Evolutionary conservation across 2,329 filamentous ascomycete species (phyloP).

Genomic region (Alternaria angustiovoidea): DNA sequence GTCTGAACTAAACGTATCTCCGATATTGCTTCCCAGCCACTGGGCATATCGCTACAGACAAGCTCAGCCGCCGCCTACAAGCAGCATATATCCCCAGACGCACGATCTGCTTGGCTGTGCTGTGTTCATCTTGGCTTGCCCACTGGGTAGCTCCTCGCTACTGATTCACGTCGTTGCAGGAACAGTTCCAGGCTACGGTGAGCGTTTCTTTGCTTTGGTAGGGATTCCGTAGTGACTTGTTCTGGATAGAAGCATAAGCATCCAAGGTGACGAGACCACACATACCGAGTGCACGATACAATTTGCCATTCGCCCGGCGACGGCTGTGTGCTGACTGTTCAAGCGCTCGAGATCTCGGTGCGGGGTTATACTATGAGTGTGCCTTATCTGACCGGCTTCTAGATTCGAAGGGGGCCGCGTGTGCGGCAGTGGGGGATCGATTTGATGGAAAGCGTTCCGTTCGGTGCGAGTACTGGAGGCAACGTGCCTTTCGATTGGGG

Average conservation of each 20-base stretch:
- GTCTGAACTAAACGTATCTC: neutral
- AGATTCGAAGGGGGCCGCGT: neutral
- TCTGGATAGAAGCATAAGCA: neutral
- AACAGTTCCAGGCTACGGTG: neutral
- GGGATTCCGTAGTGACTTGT: neutral
- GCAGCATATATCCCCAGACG: neutral
- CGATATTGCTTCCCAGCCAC: neutral
- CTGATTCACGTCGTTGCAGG: neutral
- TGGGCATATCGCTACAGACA: neutral
- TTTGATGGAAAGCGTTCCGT: slow-evolving; percentile 1
- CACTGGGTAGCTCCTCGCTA: neutral
- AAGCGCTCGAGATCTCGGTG: neutral
- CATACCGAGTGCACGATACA: neutral
- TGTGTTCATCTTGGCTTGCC: neutral
- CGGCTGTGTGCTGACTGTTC: neutral
- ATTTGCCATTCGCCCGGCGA: neutral
- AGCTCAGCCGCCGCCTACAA: neutral
- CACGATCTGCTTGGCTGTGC: neutral
- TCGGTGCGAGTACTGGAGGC: slow-evolving; percentile 6
- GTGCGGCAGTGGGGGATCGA: slow-evolving; percentile 2
- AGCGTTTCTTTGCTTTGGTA: neutral
- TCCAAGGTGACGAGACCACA: neutral
- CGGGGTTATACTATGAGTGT: slow-evolving; percentile 12
- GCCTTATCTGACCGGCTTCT: slow-evolving; percentile 16
- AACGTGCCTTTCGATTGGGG: slow-evolving; percentile 8